Percentiles rank a stretch among this genome's conserved stretches.
Evolutionary conservation across 768 basidiomycete species (phyloP).

Genomic region (Xerocomus potaroensis): DNA sequence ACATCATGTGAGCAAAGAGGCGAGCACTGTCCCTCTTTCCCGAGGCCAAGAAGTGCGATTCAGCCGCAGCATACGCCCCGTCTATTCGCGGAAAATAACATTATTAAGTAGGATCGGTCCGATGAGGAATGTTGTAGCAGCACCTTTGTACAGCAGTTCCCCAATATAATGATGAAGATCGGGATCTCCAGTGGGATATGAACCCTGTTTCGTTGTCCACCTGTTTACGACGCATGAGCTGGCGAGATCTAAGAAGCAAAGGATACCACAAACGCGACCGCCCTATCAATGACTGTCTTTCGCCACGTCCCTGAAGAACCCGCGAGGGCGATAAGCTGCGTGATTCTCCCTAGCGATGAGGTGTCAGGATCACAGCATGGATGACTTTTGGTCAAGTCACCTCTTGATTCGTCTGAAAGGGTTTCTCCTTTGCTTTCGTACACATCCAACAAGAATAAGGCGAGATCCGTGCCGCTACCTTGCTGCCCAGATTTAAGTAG

Average conservation of each 20-base stretch:
- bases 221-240: slow-evolving; percentile 39
- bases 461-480: slow-evolving; percentile 88
- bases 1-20: slow-evolving; percentile 80
- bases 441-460: slow-evolving; percentile 74
- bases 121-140: slow-evolving; percentile 2
- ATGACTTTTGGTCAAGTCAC: slow-evolving; percentile 41
- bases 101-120: slow-evolving; percentile 1
- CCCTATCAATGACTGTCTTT: slow-evolving; percentile 81
- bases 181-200: slow-evolving; percentile 85
- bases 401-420: slow-evolving; percentile 76
- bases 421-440: slow-evolving; percentile 71
- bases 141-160: slow-evolving; percentile 82
- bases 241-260: slow-evolving; percentile 6
- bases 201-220: slow-evolving; percentile 78
- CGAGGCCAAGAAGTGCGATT: slow-evolving; percentile 77
- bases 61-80: slow-evolving; percentile 67
- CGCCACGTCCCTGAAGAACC: slow-evolving; percentile 82
- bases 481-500: slow-evolving; percentile 84
- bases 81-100: slow-evolving; percentile 43
- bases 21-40: slow-evolving; percentile 89
- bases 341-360: slow-evolving; percentile 61
- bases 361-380: slow-evolving; percentile 1
- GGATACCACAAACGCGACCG: slow-evolving; percentile 62
- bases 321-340: slow-evolving; percentile 86
- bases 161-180: slow-evolving; percentile 88